Conservation (phyloP, 495 filamentous ascomycete genomes). For the Penicillium cinerascens region DNA sequence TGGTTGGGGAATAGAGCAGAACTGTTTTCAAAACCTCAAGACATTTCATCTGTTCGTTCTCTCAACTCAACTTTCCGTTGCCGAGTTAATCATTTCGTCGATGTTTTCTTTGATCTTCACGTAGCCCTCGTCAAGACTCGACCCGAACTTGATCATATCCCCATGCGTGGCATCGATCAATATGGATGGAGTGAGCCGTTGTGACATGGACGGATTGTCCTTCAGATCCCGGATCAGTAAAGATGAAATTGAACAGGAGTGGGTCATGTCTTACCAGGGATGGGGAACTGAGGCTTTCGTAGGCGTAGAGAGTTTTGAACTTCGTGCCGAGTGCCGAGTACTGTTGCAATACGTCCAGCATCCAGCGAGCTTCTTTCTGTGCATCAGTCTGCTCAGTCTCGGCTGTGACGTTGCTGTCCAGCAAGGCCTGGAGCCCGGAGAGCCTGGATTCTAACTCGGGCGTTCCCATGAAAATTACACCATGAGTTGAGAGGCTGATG, state of each 20-base stretch:
- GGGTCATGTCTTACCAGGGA: not conserved
- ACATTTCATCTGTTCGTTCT: not conserved
- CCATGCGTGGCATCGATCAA: not conserved
- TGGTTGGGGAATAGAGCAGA: not conserved
- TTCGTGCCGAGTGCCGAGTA: not conserved
- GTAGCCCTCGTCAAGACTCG: not conserved
- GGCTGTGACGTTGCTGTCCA: not conserved
- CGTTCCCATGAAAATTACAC: slow-evolving; percentile 3
- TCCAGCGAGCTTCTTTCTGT: slow-evolving; percentile 2
- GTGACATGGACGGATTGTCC: not conserved
- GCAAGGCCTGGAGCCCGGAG: not conserved
- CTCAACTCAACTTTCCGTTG: not conserved
- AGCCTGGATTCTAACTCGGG: slow-evolving; percentile 4
- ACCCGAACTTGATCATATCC: not conserved
- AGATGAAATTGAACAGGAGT: not conserved
- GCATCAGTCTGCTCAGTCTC: not conserved
- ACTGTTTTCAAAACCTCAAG: not conserved
- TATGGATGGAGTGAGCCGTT: not conserved
- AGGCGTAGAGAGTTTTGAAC: not conserved
- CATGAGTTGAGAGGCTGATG: not conserved
- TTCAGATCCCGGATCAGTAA: not conserved
- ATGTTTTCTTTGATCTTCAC: not conserved
- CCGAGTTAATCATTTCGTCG: not conserved
- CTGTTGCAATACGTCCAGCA: not conserved
- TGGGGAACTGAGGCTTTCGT: not conserved